phyloP scores from a whole-genome alignment of 495 filamentous ascomycete genomes.

The Podospora pseudoanserina region DNA sequence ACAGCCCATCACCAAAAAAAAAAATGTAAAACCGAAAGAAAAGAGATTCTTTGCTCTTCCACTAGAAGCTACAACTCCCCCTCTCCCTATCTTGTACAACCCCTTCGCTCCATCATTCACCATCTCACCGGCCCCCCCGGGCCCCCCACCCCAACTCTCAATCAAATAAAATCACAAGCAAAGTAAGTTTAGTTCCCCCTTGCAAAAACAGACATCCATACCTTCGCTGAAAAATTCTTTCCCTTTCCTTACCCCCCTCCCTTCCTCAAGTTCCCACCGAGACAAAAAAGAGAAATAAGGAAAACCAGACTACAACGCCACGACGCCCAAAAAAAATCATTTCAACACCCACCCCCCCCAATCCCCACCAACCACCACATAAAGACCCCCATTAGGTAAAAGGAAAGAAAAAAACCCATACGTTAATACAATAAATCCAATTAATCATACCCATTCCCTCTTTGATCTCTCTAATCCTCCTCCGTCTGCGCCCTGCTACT shows the following conservation, averaged over 20 bases:
- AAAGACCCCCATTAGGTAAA: background rate
- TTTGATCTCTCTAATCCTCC: conserved; percentile 34
- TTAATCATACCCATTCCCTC: background rate
- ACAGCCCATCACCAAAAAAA: background rate
- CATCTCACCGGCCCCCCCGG: background rate
- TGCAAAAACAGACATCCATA: background rate
- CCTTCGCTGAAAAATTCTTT: background rate
- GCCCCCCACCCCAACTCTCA: background rate
- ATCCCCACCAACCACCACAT: background rate
- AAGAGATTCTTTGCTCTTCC: background rate
- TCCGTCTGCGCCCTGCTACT: conserved; percentile 43
- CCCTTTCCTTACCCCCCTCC: background rate
- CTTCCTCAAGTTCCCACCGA: background rate
- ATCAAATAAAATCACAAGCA: background rate
- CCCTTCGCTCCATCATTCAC: background rate
- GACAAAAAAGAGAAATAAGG: too few species aligned
- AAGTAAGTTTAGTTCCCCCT: background rate
- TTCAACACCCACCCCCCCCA: background rate
- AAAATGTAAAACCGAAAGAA: background rate
- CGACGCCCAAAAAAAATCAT: background rate
- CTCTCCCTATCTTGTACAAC: background rate
- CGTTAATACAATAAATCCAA: background rate
- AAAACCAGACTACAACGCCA: background rate
- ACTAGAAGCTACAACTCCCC: background rate
- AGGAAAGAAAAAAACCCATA: background rate